Base-by-base conservation (phyloP, 768 basidiomycete species). In the Hygrophorus pudorinus region DNA sequence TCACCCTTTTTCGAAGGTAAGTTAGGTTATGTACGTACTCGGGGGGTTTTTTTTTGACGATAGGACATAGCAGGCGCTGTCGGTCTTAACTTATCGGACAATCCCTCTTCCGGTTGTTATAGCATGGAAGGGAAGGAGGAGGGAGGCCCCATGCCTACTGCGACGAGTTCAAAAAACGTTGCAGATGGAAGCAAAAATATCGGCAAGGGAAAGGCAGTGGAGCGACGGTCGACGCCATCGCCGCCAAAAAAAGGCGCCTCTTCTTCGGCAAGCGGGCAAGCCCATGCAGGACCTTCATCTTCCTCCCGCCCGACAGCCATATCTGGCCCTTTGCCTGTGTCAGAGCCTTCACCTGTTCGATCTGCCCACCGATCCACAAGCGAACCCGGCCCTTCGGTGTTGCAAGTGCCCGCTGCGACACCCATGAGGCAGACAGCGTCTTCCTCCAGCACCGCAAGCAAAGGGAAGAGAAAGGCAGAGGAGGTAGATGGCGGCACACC, bases 381-480 rank as follows among this genome's bases (percentile, higher is more conserved):
- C 24, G 8, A 38, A 16, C n/a, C 41, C 38, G 9, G 13, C 31
- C 10, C 40, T 30, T 27, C 33, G 41, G 13, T 13, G 13, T 6
- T 39, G 37, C 28, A 44, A 41, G 33, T 21, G 39, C 14, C 34
- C 28, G 9, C 18, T 27, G 16, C 40, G n/a, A 44, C 45, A 14
- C 20, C 44, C 21, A 35, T 17, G 33, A 27, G 47, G 35, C 16
- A 33, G 46, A 24, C 35, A 33, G 27, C 21, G 8, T 10, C 14
- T 13, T 38, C 42, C 42, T 14, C 33, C 39, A 43, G 46, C 13
- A 13, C n/a, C 18, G 38, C 14, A 18, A 50, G 60, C 28, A 75
- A 68, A 52, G 79, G 79, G 5, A 86, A 86, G 59, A 67, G 84
- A 48, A 86, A 85, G 56, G 82, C 81, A 5, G 80, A 82, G 35